Evolutionary conservation across 306 rosid species (phyloP).

Genomic region (Fragaria vesca): DNA sequence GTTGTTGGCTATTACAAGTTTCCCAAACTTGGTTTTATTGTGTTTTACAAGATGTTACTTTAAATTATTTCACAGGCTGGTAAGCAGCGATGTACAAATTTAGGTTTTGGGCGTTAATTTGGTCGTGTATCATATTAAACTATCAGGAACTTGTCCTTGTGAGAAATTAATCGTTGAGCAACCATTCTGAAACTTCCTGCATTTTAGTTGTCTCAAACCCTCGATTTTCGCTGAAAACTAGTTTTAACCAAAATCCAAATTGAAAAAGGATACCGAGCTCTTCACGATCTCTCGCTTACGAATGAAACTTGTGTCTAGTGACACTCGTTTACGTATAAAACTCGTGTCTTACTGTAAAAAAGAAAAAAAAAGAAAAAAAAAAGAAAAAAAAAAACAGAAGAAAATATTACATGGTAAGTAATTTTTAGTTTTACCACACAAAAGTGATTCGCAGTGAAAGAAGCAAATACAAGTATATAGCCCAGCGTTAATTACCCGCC

Average conservation of each 20-base stretch:
- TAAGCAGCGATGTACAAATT: slow-evolving; percentile 22
- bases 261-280: too few species aligned
- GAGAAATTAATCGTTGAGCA: not conserved
- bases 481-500: not conserved
- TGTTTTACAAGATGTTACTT: not conserved
- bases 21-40: not conserved
- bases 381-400: too few species aligned
- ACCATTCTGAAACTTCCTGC: not conserved
- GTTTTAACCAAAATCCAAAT: too few species aligned
- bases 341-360: too few species aligned
- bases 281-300: too few species aligned
- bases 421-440: not conserved
- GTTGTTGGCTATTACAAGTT: not conserved
- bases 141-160: not conserved
- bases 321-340: too few species aligned
- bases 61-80: slow-evolving; percentile 1
- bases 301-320: too few species aligned
- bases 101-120: slow-evolving; percentile 15
- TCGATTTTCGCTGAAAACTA: too few species aligned
- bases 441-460: not conserved
- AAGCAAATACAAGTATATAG: not conserved
- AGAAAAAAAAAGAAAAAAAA: too few species aligned
- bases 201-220: not conserved
- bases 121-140: not conserved
- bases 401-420: not conserved